phyloP scores from a whole-genome alignment of 208 protist genomes.

The Porcisia deanei region DNA sequence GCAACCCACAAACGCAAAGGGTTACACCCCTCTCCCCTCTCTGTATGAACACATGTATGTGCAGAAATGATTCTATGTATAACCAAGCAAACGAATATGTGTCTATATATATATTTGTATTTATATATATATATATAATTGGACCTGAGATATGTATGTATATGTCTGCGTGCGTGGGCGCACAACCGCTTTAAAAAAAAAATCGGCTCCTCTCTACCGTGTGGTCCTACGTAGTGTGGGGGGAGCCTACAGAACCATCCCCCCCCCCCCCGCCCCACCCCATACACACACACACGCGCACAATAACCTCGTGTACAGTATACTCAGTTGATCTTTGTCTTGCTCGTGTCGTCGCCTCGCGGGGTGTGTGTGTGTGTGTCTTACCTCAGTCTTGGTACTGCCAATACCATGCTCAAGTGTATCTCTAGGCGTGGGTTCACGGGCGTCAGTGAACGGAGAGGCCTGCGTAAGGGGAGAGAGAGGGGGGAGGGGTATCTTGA shows the following conservation, averaged over 20 bases:
- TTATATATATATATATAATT: neutral
- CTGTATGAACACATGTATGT: neutral
- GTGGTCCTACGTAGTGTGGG: no score
- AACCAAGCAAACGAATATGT: no score
- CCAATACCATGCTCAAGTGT: neutral
- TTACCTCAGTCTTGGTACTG: neutral
- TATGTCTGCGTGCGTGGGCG: neutral
- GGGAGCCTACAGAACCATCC: no score
- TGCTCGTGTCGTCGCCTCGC: neutral
- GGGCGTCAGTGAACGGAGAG: no score
- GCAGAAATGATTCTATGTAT: no score
- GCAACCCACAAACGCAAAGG: neutral
- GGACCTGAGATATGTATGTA: neutral
- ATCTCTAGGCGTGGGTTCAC: neutral
- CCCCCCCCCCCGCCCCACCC: neutral
- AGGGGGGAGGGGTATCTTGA: neutral
- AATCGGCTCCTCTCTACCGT: neutral
- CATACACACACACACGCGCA: neutral
- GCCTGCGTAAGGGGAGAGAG: no score
- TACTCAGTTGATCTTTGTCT: neutral
- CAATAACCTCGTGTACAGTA: slow-evolving; percentile 1
- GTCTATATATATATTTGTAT: neutral
- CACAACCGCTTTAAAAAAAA: neutral
- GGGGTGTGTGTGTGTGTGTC: neutral
- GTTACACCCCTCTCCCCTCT: neutral